phyloP scores from a whole-genome alignment of 257 asterid species.

The Solanum sejunctum region DNA sequence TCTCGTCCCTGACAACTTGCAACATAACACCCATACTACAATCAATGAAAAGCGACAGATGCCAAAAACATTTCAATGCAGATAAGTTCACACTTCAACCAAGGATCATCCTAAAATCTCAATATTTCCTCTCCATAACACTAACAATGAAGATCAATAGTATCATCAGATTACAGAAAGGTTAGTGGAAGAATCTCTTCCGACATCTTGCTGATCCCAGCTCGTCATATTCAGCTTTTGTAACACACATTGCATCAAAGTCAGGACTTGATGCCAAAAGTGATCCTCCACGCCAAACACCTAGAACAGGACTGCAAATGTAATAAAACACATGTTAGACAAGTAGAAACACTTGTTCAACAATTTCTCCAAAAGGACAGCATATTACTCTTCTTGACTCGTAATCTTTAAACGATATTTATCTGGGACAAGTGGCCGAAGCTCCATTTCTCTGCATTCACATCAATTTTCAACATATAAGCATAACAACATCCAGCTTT shows the following conservation, averaged over 20 bases:
- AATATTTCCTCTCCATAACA: background rate
- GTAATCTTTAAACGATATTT: conserved; percentile 66
- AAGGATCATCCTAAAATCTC: background rate
- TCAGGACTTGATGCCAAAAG: conserved; percentile 95
- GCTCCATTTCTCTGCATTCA: conserved; percentile 66
- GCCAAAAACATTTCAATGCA: background rate
- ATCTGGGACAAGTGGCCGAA: conserved; percentile 89
- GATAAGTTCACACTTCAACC: background rate
- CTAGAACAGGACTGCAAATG: conserved; percentile 66
- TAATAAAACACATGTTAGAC: background rate
- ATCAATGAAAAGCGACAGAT: background rate
- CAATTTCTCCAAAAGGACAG: conserved; percentile 1
- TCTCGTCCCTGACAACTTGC: background rate
- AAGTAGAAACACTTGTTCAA: background rate
- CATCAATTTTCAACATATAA: background rate
- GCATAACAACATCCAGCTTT: background rate
- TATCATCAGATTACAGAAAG: background rate
- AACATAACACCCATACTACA: background rate
- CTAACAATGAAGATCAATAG: background rate
- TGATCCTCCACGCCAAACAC: conserved; percentile 99
- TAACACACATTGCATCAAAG: conserved; percentile 87
- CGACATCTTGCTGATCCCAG: conserved; percentile 84
- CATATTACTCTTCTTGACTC: conserved; percentile 76
- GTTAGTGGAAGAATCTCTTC: conserved; percentile 74
- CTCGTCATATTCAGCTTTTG: conserved; percentile 95